phyloP scores from a whole-genome alignment of 495 filamentous ascomycete species.

The Lophiostoma macrostomum region DNA sequence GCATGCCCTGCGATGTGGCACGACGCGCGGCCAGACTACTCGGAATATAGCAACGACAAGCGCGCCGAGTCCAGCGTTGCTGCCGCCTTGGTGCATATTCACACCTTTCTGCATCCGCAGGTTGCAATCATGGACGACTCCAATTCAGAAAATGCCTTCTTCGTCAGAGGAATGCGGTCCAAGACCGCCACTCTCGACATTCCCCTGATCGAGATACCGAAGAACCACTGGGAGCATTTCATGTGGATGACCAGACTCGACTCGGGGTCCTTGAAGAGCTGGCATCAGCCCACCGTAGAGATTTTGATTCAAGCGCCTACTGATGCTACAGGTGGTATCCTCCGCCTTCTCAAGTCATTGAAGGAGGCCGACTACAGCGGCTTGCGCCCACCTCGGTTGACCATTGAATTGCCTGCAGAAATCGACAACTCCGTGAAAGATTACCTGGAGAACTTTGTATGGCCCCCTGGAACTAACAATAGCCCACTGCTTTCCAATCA shows the following conservation, averaged over 20 bases:
- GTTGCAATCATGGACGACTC: slow-evolving; percentile 54
- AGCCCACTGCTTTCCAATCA: slow-evolving; percentile 32
- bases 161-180: slow-evolving; percentile 51
- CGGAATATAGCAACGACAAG: slow-evolving; percentile 48
- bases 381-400: slow-evolving; percentile 61
- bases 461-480: slow-evolving; percentile 52
- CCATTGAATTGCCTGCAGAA: slow-evolving; percentile 71
- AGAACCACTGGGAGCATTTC: slow-evolving; percentile 54
- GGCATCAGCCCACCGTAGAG: slow-evolving; percentile 71
- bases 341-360: slow-evolving; percentile 69
- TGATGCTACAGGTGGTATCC: slow-evolving; percentile 65
- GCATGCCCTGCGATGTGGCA: slow-evolving; percentile 57
- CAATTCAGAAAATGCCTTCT: slow-evolving; percentile 51
- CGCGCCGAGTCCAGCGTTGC: slow-evolving; percentile 46
- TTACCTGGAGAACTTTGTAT: slow-evolving; percentile 60
- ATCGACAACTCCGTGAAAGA: slow-evolving; percentile 58
- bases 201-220: slow-evolving; percentile 66
- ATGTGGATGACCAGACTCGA: slow-evolving; percentile 77
- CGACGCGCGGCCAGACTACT: slow-evolving; percentile 56
- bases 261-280: slow-evolving; percentile 65
- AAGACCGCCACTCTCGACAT: slow-evolving; percentile 45
- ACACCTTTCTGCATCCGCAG: slow-evolving; percentile 58
- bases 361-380: slow-evolving; percentile 70
- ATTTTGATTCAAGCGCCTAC: slow-evolving; percentile 72
- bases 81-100: slow-evolving; percentile 44